These are phyloP conservation scores for Mucor indicus DNA, from an alignment of 371 early-diverging fungal species.

Conservation along the genomic window DNA sequence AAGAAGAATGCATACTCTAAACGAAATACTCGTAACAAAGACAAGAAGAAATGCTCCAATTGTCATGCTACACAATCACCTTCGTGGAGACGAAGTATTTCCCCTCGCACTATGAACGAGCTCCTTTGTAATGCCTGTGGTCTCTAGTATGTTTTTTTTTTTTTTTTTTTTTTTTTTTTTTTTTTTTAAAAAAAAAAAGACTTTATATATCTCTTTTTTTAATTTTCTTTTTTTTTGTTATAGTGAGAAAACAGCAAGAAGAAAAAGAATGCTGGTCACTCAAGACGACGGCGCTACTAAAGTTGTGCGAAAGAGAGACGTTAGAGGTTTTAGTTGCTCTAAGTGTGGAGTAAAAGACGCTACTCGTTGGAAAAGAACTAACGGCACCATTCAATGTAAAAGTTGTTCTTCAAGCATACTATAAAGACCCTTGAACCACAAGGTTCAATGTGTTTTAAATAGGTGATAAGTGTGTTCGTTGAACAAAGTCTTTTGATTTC, in stretches of 20 bases:
- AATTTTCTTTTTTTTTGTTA: no score
- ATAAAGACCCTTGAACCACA: no score
- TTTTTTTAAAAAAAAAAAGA: background rate
- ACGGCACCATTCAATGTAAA: no score
- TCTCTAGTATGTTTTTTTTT: slow-evolving; percentile 76
- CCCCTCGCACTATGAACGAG: slow-evolving; percentile 43
- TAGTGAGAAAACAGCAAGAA: slow-evolving; percentile 18
- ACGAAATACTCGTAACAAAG: background rate
- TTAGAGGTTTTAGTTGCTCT: slow-evolving; percentile 3
- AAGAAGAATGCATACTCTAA: background rate
- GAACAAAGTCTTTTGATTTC: no score
- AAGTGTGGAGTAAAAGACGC: slow-evolving; percentile 3
- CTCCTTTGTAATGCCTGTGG: slow-evolving; percentile 96
- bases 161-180: no score
- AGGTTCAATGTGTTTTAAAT: no score
- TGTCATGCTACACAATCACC: slow-evolving; percentile 89
- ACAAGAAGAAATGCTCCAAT: slow-evolving; percentile 65
- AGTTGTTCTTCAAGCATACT: no score
- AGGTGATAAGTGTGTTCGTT: no score
- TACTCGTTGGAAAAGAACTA: slow-evolving; percentile 22
- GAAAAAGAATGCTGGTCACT: slow-evolving; percentile 17
- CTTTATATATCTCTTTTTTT: background rate
- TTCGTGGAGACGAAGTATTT: slow-evolving; percentile 88
- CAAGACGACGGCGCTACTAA: slow-evolving; percentile 10
- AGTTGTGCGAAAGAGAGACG: slow-evolving; percentile 17